Conservation (phyloP, 108 stramenopile genomes). For the Cylindrotheca closterium region DNA sequence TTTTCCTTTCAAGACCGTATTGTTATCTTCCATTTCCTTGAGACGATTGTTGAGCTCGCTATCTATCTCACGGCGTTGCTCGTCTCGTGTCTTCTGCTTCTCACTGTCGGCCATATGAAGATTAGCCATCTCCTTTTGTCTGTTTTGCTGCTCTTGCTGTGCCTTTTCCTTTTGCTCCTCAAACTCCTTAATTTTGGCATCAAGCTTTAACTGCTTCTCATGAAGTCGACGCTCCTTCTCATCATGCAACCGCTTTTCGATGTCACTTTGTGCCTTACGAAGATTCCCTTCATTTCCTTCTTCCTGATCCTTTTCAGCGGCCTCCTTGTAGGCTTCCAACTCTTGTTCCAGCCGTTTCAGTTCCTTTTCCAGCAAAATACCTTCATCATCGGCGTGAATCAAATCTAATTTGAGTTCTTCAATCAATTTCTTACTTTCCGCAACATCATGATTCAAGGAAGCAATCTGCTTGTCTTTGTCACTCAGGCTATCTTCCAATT, state of each 20-base stretch:
- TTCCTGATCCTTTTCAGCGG: constrained; percentile 18
- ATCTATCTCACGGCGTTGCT: constrained; percentile 6
- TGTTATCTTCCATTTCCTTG: constrained; percentile 15
- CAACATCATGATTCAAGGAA: constrained; percentile 14
- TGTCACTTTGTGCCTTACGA: constrained; percentile 13
- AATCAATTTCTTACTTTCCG: constrained; percentile 6
- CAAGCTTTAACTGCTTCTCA: constrained; percentile 22
- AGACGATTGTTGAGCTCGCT: constrained; percentile 14
- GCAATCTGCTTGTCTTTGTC: constrained; percentile 22
- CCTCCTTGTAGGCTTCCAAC: constrained; percentile 25
- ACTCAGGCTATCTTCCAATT: constrained; percentile 11
- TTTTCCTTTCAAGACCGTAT: constrained; percentile 23
- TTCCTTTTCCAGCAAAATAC: constrained; percentile 24
- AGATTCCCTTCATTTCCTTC: constrained; percentile 10
- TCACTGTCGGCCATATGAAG: constrained; percentile 5
- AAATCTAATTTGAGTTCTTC: constrained; percentile 30
- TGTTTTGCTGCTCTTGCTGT: constrained; percentile 15
- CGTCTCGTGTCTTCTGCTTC: constrained; percentile 7
- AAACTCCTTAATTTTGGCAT: constrained; percentile 22
- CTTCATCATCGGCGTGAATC: constrained; percentile 32
- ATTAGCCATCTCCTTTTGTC: constrained; percentile 16
- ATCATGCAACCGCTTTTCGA: constrained; percentile 27
- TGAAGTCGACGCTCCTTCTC: constrained; percentile 22
- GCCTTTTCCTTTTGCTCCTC: constrained; percentile 15
- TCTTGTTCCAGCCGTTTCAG: constrained; percentile 28